Percentiles rank a stretch among this genome's conserved stretches.
These are phyloP conservation scores for Chamaenerion angustifolium DNA, from an alignment of 345 rosid species.

Conservation along the genomic window DNA sequence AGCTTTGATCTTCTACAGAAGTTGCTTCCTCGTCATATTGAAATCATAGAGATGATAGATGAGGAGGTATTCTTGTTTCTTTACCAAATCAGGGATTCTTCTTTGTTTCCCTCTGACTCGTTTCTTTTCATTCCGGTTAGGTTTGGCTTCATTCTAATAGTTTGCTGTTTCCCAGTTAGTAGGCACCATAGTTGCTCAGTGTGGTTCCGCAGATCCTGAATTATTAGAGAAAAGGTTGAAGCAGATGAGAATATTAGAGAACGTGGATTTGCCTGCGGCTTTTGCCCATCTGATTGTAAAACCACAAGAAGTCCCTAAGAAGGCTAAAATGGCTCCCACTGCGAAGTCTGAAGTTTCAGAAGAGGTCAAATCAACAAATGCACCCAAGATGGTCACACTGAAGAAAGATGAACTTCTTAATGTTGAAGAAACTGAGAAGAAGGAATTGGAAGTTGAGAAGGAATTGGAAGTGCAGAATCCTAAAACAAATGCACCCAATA, in stretches of 20 bases:
- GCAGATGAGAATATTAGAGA: constrained; percentile 34
- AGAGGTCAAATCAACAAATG: constrained; percentile 10
- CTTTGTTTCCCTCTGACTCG: neutral
- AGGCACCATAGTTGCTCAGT: constrained; percentile 24
- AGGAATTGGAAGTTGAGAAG: too few relatives aligned
- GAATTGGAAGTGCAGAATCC: constrained; percentile 12
- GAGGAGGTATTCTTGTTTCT: constrained; percentile 19
- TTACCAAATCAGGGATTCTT: neutral
- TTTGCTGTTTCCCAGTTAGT: constrained; percentile 16
- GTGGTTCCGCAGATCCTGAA: constrained; percentile 24
- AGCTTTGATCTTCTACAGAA: constrained; percentile 34
- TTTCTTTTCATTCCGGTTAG: neutral
- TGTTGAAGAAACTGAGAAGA: constrained; percentile 7
- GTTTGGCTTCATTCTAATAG: neutral
- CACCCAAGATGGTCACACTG: too few relatives aligned
- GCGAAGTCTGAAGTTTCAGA: constrained; percentile 1
- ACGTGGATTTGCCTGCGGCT: constrained; percentile 26
- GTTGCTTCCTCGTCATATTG: constrained; percentile 38
- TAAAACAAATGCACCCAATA: constrained; percentile 21
- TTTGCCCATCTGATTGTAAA: constrained; percentile 14
- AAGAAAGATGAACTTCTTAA: constrained; percentile 11
- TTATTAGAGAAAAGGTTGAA: constrained; percentile 28
- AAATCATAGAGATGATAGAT: constrained; percentile 33
- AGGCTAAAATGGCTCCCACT: constrained; percentile 6
- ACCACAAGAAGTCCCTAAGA: constrained; percentile 15